These are phyloP conservation scores for Euphorbia corollata DNA, from an alignment of 441 rosid genomes.

Conservation along the genomic window DNA sequence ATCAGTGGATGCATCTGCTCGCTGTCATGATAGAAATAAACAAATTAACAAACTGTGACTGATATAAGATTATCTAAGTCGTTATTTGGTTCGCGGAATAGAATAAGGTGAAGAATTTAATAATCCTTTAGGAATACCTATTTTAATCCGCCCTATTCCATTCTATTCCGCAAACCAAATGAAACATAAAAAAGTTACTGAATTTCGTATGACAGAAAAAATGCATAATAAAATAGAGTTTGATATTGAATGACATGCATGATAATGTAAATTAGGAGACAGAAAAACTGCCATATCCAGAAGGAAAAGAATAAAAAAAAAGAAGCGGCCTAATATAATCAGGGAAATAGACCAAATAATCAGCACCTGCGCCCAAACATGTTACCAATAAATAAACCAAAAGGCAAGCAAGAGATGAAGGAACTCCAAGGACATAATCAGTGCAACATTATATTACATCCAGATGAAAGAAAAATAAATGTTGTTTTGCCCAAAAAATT, in stretches of 20 bases:
- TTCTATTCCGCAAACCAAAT: too few species aligned
- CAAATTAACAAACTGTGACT: slow-evolving; percentile 1
- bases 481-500: neutral
- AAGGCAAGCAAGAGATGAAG: neutral
- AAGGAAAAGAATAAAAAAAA: neutral
- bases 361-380: neutral
- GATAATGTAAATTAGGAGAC: neutral
- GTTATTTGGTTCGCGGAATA: too few species aligned
- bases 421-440: neutral
- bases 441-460: neutral
- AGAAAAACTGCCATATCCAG: neutral
- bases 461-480: neutral
- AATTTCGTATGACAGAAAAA: slow-evolving; percentile 3
- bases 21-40: slow-evolving; percentile 37
- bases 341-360: neutral
- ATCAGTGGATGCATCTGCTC: slow-evolving; percentile 79
- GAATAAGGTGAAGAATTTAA: too few species aligned
- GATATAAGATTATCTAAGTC: neutral
- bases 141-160: too few species aligned
- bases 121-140: too few species aligned
- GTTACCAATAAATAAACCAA: slow-evolving; percentile 5
- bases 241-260: neutral
- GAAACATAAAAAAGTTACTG: neutral
- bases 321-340: neutral
- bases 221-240: neutral